Evolutionary conservation across 441 rosid genomes (phyloP).

Genomic region (Adansonia rubrostipa): DNA sequence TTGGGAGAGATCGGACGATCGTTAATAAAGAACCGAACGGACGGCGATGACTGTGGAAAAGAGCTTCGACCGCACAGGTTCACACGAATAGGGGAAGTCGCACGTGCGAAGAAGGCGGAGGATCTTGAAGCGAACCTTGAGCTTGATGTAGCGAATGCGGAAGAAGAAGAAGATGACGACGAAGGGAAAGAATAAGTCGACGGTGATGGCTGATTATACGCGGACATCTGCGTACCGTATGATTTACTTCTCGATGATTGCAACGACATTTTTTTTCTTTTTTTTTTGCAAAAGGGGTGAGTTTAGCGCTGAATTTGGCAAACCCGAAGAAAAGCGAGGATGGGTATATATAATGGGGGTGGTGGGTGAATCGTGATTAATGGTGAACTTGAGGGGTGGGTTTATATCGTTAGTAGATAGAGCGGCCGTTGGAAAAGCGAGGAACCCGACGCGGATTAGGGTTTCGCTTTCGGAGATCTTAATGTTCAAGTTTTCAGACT

Average conservation of each 20-base stretch:
- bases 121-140: slow-evolving; percentile 21
- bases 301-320: background rate
- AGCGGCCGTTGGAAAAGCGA: slow-evolving; percentile 6
- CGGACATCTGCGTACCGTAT: slow-evolving; percentile 7
- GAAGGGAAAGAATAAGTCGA: slow-evolving; percentile 31
- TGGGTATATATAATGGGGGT: slow-evolving; percentile 11
- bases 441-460: background rate
- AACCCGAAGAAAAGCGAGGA: background rate
- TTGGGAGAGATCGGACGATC: slow-evolving; percentile 42
- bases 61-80: slow-evolving; percentile 22
- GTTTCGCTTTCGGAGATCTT: background rate
- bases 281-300: background rate
- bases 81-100: slow-evolving; percentile 43
- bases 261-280: background rate
- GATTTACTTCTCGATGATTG: slow-evolving; percentile 34
- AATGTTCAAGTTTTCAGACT: background rate
- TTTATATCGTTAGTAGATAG: background rate
- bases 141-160: slow-evolving; percentile 6
- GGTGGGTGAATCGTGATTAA: slow-evolving; percentile 26
- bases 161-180: slow-evolving; percentile 30
- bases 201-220: slow-evolving; percentile 15
- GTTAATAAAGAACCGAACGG: slow-evolving; percentile 36
- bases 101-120: slow-evolving; percentile 34
- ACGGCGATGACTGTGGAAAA: slow-evolving; percentile 31
- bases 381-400: background rate